Conservation (phyloP, 805 yeast genomes). For the Saccharomycopsis sp. region DNA sequence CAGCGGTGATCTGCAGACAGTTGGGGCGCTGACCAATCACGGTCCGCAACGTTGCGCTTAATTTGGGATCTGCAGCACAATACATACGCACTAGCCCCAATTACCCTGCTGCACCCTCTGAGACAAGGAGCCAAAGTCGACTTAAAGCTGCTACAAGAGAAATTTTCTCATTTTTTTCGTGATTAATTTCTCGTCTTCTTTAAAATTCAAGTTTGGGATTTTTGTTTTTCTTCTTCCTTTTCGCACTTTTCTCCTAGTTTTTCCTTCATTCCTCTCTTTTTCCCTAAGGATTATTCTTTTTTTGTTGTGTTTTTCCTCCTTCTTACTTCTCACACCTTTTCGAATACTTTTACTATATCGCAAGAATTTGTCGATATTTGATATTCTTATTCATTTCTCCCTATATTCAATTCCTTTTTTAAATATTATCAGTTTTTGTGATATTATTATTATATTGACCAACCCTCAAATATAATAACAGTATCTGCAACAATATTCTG, state of each 20-base stretch:
- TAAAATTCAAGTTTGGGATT: background rate
- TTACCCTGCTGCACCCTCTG: background rate
- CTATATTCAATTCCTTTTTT: too few relatives aligned
- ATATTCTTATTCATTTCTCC: background rate
- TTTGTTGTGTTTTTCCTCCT: background rate
- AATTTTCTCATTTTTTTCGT: background rate
- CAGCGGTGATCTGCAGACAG: too few relatives aligned
- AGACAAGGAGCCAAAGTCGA: background rate
- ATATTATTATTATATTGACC: background rate
- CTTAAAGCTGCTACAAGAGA: too few relatives aligned
- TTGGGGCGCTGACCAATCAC: background rate
- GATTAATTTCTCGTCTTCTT: background rate
- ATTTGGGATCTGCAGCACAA: background rate
- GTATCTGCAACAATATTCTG: background rate
- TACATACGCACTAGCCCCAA: background rate
- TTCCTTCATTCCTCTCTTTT: background rate
- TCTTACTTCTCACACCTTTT: background rate
- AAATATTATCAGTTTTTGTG: too few relatives aligned
- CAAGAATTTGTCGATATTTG: background rate
- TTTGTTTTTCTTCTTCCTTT: conserved; percentile 1
- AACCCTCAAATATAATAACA: background rate
- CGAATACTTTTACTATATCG: background rate
- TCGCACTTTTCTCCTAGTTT: background rate
- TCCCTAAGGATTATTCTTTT: background rate
- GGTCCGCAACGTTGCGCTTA: background rate